phyloP scores from a whole-genome alignment of 257 asterid species.

The Solanum neorickii region DNA sequence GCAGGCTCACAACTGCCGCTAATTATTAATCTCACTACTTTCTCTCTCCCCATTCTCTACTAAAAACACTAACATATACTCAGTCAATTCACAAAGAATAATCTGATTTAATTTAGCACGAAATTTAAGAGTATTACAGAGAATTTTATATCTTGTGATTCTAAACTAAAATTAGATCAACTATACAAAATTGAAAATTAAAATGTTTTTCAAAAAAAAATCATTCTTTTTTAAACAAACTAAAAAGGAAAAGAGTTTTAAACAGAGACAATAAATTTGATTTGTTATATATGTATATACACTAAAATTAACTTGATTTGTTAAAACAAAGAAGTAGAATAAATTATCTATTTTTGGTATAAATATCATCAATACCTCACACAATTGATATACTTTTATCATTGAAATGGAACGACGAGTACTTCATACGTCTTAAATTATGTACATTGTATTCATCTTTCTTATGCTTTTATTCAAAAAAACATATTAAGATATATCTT shows the following conservation, averaged over 20 bases:
- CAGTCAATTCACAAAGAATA: rapidly evolving
- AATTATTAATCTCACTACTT: neutral
- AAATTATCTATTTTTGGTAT: neutral
- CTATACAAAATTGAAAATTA: too few relatives aligned
- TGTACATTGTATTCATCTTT: neutral
- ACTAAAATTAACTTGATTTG: neutral
- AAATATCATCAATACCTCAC: neutral
- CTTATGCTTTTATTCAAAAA: neutral
- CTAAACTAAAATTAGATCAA: too few relatives aligned
- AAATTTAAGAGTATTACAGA: too few relatives aligned
- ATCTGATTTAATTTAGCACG: too few relatives aligned
- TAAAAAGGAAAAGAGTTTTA: too few relatives aligned
- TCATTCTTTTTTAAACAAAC: too few relatives aligned
- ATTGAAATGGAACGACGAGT: neutral
- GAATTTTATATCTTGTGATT: too few relatives aligned
- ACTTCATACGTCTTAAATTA: neutral
- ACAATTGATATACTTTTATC: neutral
- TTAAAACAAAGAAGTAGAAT: neutral
- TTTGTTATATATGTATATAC: too few relatives aligned
- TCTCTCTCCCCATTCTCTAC: neutral
- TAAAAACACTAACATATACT: neutral
- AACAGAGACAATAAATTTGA: too few relatives aligned
- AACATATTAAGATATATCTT: neutral
- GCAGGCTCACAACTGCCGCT: slow-evolving; percentile 42
- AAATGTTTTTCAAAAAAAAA: too few relatives aligned